Conservation (phyloP, 768 basidiomycete genomes). For the Amanita jacksonii region DNA sequence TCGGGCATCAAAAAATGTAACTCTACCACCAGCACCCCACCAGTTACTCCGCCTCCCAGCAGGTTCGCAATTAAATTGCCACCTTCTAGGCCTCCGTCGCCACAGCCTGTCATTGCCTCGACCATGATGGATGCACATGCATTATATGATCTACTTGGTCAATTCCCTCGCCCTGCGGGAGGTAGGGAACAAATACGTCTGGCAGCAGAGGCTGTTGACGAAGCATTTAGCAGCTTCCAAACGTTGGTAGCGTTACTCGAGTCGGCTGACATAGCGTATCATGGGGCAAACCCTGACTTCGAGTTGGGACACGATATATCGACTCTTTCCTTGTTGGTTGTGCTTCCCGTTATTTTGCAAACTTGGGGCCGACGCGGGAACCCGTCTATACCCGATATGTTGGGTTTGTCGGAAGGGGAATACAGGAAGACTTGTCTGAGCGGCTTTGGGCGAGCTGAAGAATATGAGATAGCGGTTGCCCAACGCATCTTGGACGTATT, state of each 20-base stretch:
- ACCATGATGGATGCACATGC: conserved; percentile 50
- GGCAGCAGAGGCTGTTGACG: conserved; percentile 76
- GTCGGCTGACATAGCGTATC: conserved; percentile 22
- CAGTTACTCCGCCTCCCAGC: conserved; percentile 44
- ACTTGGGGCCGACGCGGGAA: conserved; percentile 26
- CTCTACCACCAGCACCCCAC: conserved; percentile 36
- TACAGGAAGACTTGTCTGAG: conserved; percentile 62
- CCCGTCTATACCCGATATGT: conserved; percentile 39
- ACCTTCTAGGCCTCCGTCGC: conserved; percentile 59
- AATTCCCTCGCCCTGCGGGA: conserved; percentile 51
- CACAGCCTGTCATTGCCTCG: conserved; percentile 34
- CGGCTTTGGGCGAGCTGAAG: conserved; percentile 73
- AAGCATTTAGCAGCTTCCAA: conserved; percentile 59
- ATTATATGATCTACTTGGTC: conserved; percentile 49
- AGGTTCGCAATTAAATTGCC: conserved; percentile 62
- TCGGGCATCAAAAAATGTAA: conserved; percentile 32
- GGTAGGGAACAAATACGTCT: conserved; percentile 38
- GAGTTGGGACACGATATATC: conserved; percentile 43
- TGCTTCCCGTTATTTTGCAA: conserved; percentile 58
- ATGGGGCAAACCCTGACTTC: conserved; percentile 20
- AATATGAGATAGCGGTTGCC: conserved; percentile 52
- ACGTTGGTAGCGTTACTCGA: conserved; percentile 51
- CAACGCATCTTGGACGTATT: conserved; percentile 47
- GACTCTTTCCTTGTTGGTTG: conserved; percentile 66
- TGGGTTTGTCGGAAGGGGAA: conserved; percentile 50